Evolutionary conservation across 2,329 filamentous ascomycete species (phyloP).

Genomic region (Aquanectria penicillioides): DNA sequence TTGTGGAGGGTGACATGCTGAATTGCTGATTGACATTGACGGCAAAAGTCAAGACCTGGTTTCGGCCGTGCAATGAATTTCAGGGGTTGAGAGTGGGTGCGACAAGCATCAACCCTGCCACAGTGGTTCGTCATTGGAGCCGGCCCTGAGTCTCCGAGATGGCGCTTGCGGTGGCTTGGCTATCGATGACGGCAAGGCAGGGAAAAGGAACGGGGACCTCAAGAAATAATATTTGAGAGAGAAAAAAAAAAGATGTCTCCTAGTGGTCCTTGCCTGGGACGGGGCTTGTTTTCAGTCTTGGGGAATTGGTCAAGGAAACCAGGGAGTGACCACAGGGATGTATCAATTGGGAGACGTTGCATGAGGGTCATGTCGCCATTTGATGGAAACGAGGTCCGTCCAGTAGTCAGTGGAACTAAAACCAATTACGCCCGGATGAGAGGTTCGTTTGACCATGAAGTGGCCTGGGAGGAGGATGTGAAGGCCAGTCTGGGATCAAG

Average conservation of each 20-base stretch:
- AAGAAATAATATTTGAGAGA: no score
- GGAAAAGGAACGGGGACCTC: no score
- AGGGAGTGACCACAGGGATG: neutral
- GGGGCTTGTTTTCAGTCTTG: neutral
- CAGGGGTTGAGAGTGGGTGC: constrained; percentile 10
- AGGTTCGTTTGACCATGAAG: constrained; percentile 1
- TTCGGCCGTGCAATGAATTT: constrained; percentile 16
- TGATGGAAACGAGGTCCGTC: neutral
- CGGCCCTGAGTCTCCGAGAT: constrained; percentile 8
- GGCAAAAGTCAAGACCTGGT: constrained; percentile 5
- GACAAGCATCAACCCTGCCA: constrained; percentile 4
- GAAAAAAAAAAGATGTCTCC: no score
- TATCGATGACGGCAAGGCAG: no score
- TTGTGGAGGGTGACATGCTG: no score
- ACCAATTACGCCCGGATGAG: constrained; percentile 11
- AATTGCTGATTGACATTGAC: no score
- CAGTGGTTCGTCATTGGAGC: constrained; percentile 15
- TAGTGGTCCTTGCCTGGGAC: no score
- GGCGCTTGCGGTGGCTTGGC: constrained; percentile 9
- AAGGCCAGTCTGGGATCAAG: neutral
- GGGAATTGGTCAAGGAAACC: neutral
- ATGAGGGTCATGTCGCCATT: neutral
- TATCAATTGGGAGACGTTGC: constrained; percentile 5
- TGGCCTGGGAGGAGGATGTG: neutral
- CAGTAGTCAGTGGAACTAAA: constrained; percentile 1